phyloP scores from a whole-genome alignment of 2,329 filamentous ascomycete genomes.

The Clathrospora elynae region DNA sequence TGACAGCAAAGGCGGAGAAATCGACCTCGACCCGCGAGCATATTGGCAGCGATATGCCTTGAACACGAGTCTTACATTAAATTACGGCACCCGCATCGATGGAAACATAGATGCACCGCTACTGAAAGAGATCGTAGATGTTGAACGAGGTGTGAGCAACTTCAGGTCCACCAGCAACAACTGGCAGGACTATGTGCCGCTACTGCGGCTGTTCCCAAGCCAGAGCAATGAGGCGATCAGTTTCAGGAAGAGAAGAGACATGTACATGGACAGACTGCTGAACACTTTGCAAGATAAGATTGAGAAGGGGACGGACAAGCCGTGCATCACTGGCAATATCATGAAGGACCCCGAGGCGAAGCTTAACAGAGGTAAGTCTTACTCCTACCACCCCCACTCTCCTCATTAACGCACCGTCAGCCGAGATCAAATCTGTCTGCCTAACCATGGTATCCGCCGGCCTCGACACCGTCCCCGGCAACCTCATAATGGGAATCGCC shows the following conservation, averaged over 20 bases:
- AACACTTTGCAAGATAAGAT: conserved; percentile 66
- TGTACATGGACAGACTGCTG: conserved; percentile 65
- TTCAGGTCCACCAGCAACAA: conserved; percentile 81
- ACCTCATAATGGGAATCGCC: conserved; percentile 78
- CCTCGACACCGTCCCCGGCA: conserved; percentile 79
- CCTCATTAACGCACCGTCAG: conserved; percentile 49
- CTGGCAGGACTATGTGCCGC: conserved; percentile 82
- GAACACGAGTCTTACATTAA: conserved; percentile 77
- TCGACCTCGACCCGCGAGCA: conserved; percentile 71
- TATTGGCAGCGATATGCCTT: conserved; percentile 78
- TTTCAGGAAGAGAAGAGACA: conserved; percentile 71
- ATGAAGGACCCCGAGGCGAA: conserved; percentile 72
- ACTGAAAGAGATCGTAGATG: conserved; percentile 73
- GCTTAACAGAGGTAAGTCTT: conserved; percentile 63
- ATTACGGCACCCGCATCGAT: conserved; percentile 77
- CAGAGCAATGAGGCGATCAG: conserved; percentile 67
- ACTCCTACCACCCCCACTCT: not conserved
- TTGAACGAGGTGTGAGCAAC: conserved; percentile 76
- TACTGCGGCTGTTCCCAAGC: conserved; percentile 68
- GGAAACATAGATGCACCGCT: conserved; percentile 70
- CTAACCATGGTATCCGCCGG: conserved; percentile 82
- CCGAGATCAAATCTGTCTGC: conserved; percentile 79
- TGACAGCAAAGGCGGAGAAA: conserved; percentile 65
- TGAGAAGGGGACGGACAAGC: conserved; percentile 66
- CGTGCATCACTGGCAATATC: conserved; percentile 72